Evolutionary conservation across 495 filamentous ascomycete species (phyloP).

Genomic region (Staphylotrichum tortipilum): DNA sequence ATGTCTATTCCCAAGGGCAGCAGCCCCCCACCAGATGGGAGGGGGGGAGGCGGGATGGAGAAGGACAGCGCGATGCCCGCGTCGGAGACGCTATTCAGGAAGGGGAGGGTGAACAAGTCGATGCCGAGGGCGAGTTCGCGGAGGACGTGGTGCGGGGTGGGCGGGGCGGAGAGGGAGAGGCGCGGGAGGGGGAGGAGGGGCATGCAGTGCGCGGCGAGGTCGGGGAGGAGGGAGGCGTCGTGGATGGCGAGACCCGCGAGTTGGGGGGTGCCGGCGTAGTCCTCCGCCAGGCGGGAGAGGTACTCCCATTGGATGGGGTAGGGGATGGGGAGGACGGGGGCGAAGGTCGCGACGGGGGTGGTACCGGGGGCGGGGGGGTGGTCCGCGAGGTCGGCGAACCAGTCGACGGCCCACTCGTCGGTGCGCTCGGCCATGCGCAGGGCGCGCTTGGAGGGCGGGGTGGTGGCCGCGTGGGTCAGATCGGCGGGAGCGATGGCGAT

Average conservation of each 20-base stretch:
- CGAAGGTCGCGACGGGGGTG: too few species aligned
- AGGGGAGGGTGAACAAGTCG: slow-evolving; percentile 70
- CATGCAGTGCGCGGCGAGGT: slow-evolving; percentile 48
- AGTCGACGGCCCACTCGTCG: slow-evolving; percentile 67
- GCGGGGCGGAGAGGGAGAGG: slow-evolving; percentile 58
- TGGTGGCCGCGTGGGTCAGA: slow-evolving; percentile 47
- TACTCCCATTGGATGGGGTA: slow-evolving; percentile 68
- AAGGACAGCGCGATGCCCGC: slow-evolving; percentile 81
- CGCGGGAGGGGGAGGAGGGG: slow-evolving; percentile 53
- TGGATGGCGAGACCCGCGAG: slow-evolving; percentile 80
- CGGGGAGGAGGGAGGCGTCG: slow-evolving; percentile 57
- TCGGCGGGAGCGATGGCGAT: slow-evolving; percentile 74
- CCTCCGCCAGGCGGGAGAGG: slow-evolving; percentile 53
- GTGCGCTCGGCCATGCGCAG: slow-evolving; percentile 82
- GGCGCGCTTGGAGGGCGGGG: slow-evolving; percentile 58
- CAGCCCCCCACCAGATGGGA: not conserved
- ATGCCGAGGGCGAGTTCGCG: slow-evolving; percentile 64
- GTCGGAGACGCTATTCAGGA: slow-evolving; percentile 66
- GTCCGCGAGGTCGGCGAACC: slow-evolving; percentile 48
- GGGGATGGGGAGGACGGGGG: slow-evolving; percentile 70
- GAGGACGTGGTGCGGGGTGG: slow-evolving; percentile 65
- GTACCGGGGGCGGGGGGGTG: slow-evolving; percentile 20
- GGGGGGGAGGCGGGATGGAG: slow-evolving; percentile 50
- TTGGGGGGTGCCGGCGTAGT: slow-evolving; percentile 32
- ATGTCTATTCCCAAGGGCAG: slow-evolving; percentile 65